Evolutionary conservation across 495 filamentous ascomycete species (phyloP).

Genomic region (Penicillium soppii): DNA sequence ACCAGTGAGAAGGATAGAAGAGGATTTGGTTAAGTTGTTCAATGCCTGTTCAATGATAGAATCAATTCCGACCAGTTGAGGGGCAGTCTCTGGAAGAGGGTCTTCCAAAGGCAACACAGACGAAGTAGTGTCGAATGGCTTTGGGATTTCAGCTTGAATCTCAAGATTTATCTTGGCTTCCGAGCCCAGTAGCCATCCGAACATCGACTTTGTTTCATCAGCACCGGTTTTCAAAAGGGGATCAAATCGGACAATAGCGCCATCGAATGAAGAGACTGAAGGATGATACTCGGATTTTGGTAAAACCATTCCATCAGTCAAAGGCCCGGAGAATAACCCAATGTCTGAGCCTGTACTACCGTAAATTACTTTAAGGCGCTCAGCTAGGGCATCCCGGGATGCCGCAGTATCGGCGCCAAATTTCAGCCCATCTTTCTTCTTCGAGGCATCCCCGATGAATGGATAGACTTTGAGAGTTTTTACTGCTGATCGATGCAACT

Average conservation of each 20-base stretch:
- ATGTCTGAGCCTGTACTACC: conserved; percentile 37
- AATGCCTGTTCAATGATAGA: conserved; percentile 65
- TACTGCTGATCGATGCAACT: conserved; percentile 51
- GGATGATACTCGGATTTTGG: conserved; percentile 42
- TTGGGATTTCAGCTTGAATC: conserved; percentile 66
- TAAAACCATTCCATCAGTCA: conserved; percentile 86
- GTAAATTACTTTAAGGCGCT: conserved; percentile 49
- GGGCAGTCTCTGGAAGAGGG: conserved; percentile 47
- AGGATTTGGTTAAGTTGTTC: conserved; percentile 74
- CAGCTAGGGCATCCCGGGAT: conserved; percentile 66
- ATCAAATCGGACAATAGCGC: conserved; percentile 78
- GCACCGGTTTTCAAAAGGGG: conserved; percentile 45
- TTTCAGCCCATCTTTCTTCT: conserved; percentile 64
- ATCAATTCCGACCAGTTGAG: conserved; percentile 84
- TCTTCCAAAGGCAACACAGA: conserved; percentile 50
- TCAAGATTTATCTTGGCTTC: conserved; percentile 71
- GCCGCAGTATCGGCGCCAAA: conserved; percentile 86
- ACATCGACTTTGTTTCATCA: conserved; percentile 47
- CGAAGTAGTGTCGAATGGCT: conserved; percentile 52
- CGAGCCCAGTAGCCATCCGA: conserved; percentile 74
- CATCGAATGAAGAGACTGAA: conserved; percentile 47
- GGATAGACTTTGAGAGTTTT: conserved; percentile 72
- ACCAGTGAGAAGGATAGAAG: conserved; percentile 85
- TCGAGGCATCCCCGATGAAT: conserved; percentile 57
- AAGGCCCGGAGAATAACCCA: conserved; percentile 75